These are phyloP conservation scores for Smittium mucronatum DNA, from an alignment of 371 early-diverging fungal genomes.

Conservation along the genomic window DNA sequence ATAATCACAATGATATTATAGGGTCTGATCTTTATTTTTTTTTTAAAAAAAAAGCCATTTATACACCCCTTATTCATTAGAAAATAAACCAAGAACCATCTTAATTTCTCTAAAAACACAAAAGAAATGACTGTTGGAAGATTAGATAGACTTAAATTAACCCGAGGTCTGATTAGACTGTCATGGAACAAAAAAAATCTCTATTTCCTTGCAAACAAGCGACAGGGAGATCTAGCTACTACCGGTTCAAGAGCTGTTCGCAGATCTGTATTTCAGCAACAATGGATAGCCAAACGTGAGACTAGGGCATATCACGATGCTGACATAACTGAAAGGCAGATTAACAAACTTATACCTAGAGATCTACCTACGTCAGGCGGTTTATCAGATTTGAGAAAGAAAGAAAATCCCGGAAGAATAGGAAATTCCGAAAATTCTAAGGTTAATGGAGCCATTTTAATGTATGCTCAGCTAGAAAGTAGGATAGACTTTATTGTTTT, in stretches of 20 bases:
- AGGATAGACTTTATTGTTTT: slow-evolving; percentile 86
- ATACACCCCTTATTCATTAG: no score
- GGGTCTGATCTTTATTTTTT: no score
- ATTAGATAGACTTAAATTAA: slow-evolving; percentile 4
- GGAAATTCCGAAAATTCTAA: not conserved
- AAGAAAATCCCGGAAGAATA: not conserved
- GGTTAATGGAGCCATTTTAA: slow-evolving; percentile 42
- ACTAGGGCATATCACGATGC: slow-evolving; percentile 89
- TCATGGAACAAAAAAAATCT: slow-evolving; percentile 11
- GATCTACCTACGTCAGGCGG: slow-evolving; percentile 43
- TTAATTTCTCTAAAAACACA: no score
- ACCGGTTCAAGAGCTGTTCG: not conserved
- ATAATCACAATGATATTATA: no score
- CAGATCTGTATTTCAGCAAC: slow-evolving; percentile 69
- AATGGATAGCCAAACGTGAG: slow-evolving; percentile 87
- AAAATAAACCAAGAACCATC: no score
- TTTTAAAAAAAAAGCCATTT: no score
- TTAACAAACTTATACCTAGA: slow-evolving; percentile 53
- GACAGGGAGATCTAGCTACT: not conserved
- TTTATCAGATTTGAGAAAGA: not conserved
- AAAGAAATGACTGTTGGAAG: slow-evolving; percentile 9
- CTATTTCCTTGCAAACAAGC: slow-evolving; percentile 8
- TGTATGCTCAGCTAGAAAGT: slow-evolving; percentile 81
- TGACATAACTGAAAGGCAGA: slow-evolving; percentile 72
- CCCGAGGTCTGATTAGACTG: slow-evolving; percentile 6